Evolutionary conservation across 1,139 yeast species (phyloP), one percentile per base, ranked within the genome.

Genomic region (Neolecta irregularis): DNA sequence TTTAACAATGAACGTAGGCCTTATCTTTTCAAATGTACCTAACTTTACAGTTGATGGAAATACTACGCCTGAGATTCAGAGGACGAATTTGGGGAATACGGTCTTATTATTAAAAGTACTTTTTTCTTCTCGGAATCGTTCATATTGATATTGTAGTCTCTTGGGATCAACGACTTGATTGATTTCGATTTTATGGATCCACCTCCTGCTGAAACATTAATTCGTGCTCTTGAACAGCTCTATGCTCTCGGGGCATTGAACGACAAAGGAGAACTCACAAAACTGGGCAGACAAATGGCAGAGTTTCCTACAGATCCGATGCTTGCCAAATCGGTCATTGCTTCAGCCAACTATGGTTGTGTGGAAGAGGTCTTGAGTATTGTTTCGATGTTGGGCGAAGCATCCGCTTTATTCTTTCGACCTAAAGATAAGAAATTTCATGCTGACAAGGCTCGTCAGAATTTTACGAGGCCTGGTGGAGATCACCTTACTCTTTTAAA

Each of bases 271-370:
- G 67, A 68, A 41, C 61, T 91, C 23, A 88, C 98, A 0, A 67
- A 70, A 40, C 52, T 73, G 1, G 98, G 98, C 0, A 61, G 80
- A 24, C 69, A 71, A 43, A 80, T 88, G 93, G 79, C 93, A 2
- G 93, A 79, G 48, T 80, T 88, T 46, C 98, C 98, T 0, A 67
- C 85, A 5, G 93, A 80, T 47, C 95, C 95, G 2, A 78, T 78
- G 73, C 65, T 80, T 46, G 75, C 94, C 8, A 79, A 77, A 52
- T 68, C 79, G 1, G 55, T 88, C 19, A 53, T 85, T 1, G 65
- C 74, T 1, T 72, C 91, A 41, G 65, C 67, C 3, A 63, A 64
- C 41, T 66, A 62, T 38, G 63, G 67, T 0, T 80, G 85, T 37
- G 62, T 71, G 2, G 65, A 65, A 2, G 81, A 78, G 36, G 69